Base-by-base conservation (phyloP, 2,329 filamentous ascomycete species). In the Talaromyces sp. region DNA sequence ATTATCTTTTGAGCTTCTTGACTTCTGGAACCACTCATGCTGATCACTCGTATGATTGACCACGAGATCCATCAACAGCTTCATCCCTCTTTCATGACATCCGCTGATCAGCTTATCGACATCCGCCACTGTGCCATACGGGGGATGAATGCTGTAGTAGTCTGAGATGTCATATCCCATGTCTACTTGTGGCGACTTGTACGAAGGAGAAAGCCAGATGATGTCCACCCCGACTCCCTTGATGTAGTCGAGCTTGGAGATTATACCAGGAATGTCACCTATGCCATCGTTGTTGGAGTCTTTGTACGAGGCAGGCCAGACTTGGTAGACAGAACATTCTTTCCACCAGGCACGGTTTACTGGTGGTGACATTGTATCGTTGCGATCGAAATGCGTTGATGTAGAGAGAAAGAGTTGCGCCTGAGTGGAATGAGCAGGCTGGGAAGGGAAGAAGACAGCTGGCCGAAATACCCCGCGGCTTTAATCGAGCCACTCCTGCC, bases 31-130 rank as follows among this genome's bases (percentile, higher is more conserved):
- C 88, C 88, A 92, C 3, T 81, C 80, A 68, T 91, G 87, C 71
- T 90, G 82, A 66, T 88, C 84, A 2, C 86, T 89, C 0, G 89
- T 92, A 71, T 93, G 90, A 67, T 92, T 93, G 65, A 92, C 83
- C 1, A 93, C 90, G 2, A 93, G 79, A 70, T 93, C 89, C 63
- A 92, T 82, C 62, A 93, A 86, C 11, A 92, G 75, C 67, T 84
- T 86, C 84, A 92, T 90, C 2, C 83, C 86, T 3, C 87, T 81
- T 16, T 81, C 74, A 64, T 89, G 86, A 44, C 84, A 81, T 52
- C 83, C 83, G 28, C 80, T 70, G 57, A 90, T 86, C 39, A 91
- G 73, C 0, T 76, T 74, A 62, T 90, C 86, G 57, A 90, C 83
- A 69, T 91, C 87, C 63, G 80, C 77, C 7, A 91, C 77, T 0